These are phyloP conservation scores for Edaphochlamys debaryana DNA, from an alignment of 139 green algal species.

Conservation along the genomic window DNA sequence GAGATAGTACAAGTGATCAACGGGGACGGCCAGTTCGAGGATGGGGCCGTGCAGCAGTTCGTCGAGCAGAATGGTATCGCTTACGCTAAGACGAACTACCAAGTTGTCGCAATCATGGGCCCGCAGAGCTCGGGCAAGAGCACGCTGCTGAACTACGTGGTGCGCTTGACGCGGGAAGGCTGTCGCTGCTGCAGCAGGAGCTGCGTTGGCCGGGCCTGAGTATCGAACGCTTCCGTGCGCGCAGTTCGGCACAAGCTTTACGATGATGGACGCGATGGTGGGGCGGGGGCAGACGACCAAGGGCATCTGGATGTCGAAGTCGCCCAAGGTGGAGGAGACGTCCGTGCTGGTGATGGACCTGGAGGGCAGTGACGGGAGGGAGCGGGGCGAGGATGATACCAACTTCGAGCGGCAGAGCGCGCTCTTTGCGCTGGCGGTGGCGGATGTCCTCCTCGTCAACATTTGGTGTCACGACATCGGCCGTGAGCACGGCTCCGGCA, in stretches of 20 bases:
- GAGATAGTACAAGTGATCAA: constrained; percentile 69
- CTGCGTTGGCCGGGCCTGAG: neutral
- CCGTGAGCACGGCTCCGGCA: constrained; percentile 93
- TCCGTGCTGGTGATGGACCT: constrained; percentile 94
- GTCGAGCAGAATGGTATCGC: constrained; percentile 51
- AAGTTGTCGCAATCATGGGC: constrained; percentile 96
- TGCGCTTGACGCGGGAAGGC: constrained; percentile 41
- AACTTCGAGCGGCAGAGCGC: constrained; percentile 97
- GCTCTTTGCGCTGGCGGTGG: constrained; percentile 94
- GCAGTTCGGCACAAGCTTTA: constrained; percentile 94
- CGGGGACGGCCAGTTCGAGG: constrained; percentile 70
- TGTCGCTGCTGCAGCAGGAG: neutral
- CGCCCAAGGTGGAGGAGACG: constrained; percentile 71
- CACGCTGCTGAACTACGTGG: constrained; percentile 92
- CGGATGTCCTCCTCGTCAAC: constrained; percentile 97
- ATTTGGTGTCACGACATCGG: constrained; percentile 99
- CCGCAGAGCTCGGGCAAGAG: constrained; percentile 95
- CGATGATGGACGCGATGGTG: constrained; percentile 94
- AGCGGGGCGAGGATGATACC: constrained; percentile 98
- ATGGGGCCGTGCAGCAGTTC: constrained; percentile 55
- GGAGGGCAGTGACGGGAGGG: constrained; percentile 87
- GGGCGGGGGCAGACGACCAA: constrained; percentile 91
- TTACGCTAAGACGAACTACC: constrained; percentile 72
- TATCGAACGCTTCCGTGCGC: neutral
- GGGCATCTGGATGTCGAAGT: constrained; percentile 88